Evolutionary conservation across 2,329 filamentous ascomycete genomes (phyloP), one percentile per base, ranked within the genome.

Genomic region (Trichoderma sp.): DNA sequence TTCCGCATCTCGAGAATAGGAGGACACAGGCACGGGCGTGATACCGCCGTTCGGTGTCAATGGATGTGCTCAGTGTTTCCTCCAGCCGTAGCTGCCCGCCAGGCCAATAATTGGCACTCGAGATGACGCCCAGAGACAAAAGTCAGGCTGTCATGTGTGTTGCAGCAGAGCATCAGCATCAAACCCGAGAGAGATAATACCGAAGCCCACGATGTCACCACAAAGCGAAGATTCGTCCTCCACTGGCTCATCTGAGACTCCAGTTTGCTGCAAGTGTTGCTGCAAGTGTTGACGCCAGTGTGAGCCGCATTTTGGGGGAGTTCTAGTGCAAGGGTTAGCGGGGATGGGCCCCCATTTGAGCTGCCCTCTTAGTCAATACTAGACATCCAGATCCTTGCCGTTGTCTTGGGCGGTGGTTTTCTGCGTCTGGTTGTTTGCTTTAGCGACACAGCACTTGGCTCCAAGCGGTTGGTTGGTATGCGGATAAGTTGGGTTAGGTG

Each of bases 391-490:
- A 57, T 26, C 57, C 57, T 21, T 60, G 57, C 32, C n/a, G n/a
- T 21, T 57, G 64, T 67, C 64, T 67, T 24, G 64, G 51, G 15
- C 51, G 26, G n/a, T 30, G 58, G 18, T 24, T 66, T 53, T 36
- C 15, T 24, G 26, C 30, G 47, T 62, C 21, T 39, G 15, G 39
- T 43, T 26, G 21, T 28, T 28, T 47, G 34, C 57, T 57, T 43
- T 58, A 47, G 30, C 24, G 53, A 58, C 32, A 4, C 15, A 43
- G 64, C 39, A 28, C 64, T 51, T 51, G 61, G 61, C 61, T 30
- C 61, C 39, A 64, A 64, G 39, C 24, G 39, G 43, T 47, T 56
- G 65, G 34, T 68, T 63, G 68, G 68, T 21, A 63, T 63, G 56
- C 58, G 39, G 60, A 56, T 43, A 18, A 24, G 11, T 15, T 24